phyloP scores from a whole-genome alignment of 768 basidiomycete species.

The Kwoniella sp. region DNA sequence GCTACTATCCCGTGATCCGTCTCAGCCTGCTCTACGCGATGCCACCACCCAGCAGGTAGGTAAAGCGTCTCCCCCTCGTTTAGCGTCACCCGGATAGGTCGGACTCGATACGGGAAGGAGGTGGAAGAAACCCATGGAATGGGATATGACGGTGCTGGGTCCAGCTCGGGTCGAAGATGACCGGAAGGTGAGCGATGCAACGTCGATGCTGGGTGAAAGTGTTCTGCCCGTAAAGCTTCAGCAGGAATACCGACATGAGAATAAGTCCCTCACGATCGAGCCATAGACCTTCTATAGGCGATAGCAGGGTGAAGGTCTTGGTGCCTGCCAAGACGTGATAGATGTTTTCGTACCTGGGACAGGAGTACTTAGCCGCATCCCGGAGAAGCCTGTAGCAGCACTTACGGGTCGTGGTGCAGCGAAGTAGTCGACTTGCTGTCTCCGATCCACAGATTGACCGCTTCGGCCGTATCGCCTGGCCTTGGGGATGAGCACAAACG shows the following conservation, averaged over 20 bases:
- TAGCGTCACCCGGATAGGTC: conserved; percentile 65
- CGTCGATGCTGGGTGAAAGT: conserved; percentile 28
- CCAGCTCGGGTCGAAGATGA: conserved; percentile 6
- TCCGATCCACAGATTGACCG: conserved; percentile 91
- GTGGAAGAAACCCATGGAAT: conserved; percentile 73
- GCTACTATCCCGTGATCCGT: conserved; percentile 38
- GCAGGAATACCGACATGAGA: neutral
- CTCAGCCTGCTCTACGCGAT: conserved; percentile 67
- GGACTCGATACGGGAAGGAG: conserved; percentile 52
- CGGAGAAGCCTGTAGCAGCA: conserved; percentile 43
- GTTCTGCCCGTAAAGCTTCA: conserved; percentile 8
- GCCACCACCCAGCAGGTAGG: conserved; percentile 93
- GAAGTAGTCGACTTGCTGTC: conserved; percentile 70
- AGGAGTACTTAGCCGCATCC: too few relatives aligned
- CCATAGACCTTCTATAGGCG: conserved; percentile 84
- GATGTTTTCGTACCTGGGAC: conserved; percentile 82
- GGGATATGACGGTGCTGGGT: conserved; percentile 18
- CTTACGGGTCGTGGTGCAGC: conserved; percentile 63
- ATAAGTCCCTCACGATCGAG: conserved; percentile 64
- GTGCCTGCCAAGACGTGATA: conserved; percentile 78
- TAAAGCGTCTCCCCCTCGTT: conserved; percentile 74
- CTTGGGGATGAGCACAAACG: conserved; percentile 3
- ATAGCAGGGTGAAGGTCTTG: conserved; percentile 79
- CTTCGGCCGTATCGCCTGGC: conserved; percentile 65
- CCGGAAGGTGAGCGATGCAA: conserved; percentile 14